phyloP scores from a whole-genome alignment of 148 eudicot species.

The Nyssa sinensis region DNA sequence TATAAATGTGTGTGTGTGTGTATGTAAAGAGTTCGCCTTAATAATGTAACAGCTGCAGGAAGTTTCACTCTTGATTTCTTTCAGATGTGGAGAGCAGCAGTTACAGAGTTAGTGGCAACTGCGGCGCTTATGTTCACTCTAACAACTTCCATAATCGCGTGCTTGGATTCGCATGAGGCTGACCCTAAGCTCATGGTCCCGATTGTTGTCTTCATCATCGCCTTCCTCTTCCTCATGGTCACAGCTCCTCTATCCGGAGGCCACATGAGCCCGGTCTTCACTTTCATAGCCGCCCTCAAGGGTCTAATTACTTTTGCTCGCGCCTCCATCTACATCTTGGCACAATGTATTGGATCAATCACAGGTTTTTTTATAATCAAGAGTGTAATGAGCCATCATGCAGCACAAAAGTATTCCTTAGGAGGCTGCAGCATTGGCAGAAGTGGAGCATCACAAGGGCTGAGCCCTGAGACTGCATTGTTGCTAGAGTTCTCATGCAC shows the following conservation, averaged over 20 bases:
- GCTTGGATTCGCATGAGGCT: constrained; percentile 2
- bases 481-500: constrained; percentile 3
- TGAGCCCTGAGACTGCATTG: neutral
- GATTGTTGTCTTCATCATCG: neutral
- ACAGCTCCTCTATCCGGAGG: constrained; percentile 17
- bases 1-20: too few species aligned
- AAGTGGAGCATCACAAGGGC: neutral
- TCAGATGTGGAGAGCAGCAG: constrained; percentile 11
- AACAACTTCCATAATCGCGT: constrained; percentile 7
- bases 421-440: neutral
- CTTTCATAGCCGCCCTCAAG: constrained; percentile 12
- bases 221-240: constrained; percentile 13
- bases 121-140: constrained; percentile 3
- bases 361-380: neutral
- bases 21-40: too few species aligned
- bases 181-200: neutral
- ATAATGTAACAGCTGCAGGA: too few species aligned
- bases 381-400: neutral
- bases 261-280: constrained; percentile 22
- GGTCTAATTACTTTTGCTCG: constrained; percentile 9
- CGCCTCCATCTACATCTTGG: neutral
- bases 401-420: neutral
- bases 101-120: constrained; percentile 6
- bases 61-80: too few species aligned
- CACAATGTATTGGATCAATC: constrained; percentile 5